phyloP scores from a whole-genome alignment of 805 yeast genomes.

The Huiozyma sinensis region DNA sequence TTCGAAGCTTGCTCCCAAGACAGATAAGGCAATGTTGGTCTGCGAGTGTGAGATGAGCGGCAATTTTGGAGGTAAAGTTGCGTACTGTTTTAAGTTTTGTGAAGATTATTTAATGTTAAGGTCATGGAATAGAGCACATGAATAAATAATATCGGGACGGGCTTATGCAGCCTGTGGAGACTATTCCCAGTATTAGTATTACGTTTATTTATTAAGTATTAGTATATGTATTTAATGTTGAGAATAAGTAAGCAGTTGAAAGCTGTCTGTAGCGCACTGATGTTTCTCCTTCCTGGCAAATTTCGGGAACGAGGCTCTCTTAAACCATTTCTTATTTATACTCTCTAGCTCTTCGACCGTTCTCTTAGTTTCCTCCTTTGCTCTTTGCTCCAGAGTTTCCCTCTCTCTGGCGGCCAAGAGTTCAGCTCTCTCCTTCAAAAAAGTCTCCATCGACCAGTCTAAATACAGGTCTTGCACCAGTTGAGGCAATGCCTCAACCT shows the following conservation, averaged over 20 bases:
- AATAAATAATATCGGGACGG: too few relatives aligned
- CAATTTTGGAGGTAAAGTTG: too few relatives aligned
- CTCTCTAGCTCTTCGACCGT: background rate
- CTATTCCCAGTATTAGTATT: too few relatives aligned
- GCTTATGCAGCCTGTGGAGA: too few relatives aligned
- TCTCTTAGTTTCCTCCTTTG: background rate
- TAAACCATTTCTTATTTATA: background rate
- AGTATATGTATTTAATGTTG: too few relatives aligned
- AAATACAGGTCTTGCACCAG: constrained; percentile 1
- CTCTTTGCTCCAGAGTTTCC: background rate
- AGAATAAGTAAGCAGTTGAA: background rate
- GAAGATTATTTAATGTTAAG: too few relatives aligned
- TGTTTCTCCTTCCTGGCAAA: background rate
- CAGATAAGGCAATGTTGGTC: too few relatives aligned
- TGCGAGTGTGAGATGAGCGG: too few relatives aligned
- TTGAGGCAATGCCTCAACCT: constrained; percentile 1
- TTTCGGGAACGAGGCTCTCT: background rate
- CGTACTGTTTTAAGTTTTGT: too few relatives aligned
- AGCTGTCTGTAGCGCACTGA: background rate
- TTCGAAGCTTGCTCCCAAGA: too few relatives aligned
- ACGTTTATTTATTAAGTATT: too few relatives aligned
- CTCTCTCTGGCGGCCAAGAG: background rate
- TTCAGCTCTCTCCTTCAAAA: constrained; percentile 1
- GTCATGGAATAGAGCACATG: too few relatives aligned
- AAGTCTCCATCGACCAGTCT: constrained; percentile 2